Evolutionary conservation across 2,329 filamentous ascomycete species (phyloP).

Genomic region (Apiospora arundinis): DNA sequence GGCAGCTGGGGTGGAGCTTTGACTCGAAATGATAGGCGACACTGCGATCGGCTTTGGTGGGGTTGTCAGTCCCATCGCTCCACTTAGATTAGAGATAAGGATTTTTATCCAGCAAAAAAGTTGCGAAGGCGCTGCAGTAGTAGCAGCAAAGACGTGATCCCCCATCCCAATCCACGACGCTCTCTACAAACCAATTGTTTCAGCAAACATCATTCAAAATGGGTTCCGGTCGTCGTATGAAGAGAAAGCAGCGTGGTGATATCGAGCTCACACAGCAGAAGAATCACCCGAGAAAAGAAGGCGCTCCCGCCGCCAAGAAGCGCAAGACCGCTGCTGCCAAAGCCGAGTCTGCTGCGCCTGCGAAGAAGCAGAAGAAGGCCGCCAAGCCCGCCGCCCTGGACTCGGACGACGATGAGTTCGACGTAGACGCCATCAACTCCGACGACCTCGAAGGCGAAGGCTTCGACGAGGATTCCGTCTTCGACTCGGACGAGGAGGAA

Average conservation of each 20-base stretch:
- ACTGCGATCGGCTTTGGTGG: conserved; percentile 11
- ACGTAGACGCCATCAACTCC: conserved; percentile 39
- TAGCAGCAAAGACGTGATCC: neutral
- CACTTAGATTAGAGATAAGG: conserved; percentile 19
- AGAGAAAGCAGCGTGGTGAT: conserved; percentile 21
- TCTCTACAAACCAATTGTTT: conserved; percentile 8
- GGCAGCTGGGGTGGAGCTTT: neutral
- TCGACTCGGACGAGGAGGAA: conserved; percentile 74
- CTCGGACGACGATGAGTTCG: conserved; percentile 38
- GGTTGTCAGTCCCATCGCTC: neutral
- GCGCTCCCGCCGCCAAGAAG: conserved; percentile 79
- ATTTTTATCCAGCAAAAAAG: conserved; percentile 18
- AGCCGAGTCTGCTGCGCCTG: conserved; percentile 57
- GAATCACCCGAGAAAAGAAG: conserved; percentile 53
- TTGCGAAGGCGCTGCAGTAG: conserved; percentile 5
- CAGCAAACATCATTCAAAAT: conserved; percentile 14
- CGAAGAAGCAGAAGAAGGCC: conserved; percentile 64
- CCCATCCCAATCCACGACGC: neutral
- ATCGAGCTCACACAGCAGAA: conserved; percentile 19
- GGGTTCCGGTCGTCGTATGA: conserved; percentile 21
- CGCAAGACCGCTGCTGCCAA: conserved; percentile 75
- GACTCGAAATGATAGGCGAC: neutral
- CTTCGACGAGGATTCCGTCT: conserved; percentile 64
- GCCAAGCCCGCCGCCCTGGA: conserved; percentile 37
- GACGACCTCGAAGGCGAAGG: conserved; percentile 30